Base-by-base conservation (phyloP, 805 yeast species). In the Saccharomycopsis synnaedendra region DNA sequence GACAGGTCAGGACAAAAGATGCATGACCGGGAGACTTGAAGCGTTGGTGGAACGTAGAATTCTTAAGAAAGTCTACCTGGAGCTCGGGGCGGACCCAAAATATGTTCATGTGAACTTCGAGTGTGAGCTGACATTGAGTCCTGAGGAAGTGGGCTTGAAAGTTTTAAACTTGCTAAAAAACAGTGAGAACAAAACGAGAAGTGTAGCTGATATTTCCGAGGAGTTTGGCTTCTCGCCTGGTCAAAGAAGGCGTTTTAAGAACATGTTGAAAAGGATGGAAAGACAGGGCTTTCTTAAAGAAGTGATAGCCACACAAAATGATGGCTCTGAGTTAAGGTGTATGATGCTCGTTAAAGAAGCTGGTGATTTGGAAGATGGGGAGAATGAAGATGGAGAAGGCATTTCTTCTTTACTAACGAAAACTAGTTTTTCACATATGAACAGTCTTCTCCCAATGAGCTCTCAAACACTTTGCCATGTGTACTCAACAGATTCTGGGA, bases 1-100 rank as follows among this genome's bases (percentile, higher is more conserved):
- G 5, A 40, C 44, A 19, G 36, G 36, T 1, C 51, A 47, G 34
- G 51, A 47, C 36, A 40, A 19, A 4, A 9, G 51, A 31, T 43
- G 41, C 29, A 11, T 44, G 19, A 39, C 44, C 6, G 28, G 41
- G 3, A 19, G 51, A 40, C 10, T 47, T 11, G 32, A 44, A 8
- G 36, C 32, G 33, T 30, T 47, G 32, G 32, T 47, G 28, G 44
- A 34, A 31, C 5, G 39, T 10, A 11, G 34, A 4, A 41, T 44
- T 6, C 3, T 34, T 3, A 9, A 27, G 8, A 46, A 46, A 41
- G 32, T 41, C 28, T 19, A 43, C 31, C 29, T 33, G 36, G 19
- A 27, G 34, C 9, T 33, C 30, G 44, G 27, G 19, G 19, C 19
- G 19, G 19, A 19, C 19, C 19, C 19, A 19, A 19, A 19, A 19